Evolutionary conservation across 2,329 filamentous ascomycete species (phyloP).

Genomic region (Cytospora leucostoma): DNA sequence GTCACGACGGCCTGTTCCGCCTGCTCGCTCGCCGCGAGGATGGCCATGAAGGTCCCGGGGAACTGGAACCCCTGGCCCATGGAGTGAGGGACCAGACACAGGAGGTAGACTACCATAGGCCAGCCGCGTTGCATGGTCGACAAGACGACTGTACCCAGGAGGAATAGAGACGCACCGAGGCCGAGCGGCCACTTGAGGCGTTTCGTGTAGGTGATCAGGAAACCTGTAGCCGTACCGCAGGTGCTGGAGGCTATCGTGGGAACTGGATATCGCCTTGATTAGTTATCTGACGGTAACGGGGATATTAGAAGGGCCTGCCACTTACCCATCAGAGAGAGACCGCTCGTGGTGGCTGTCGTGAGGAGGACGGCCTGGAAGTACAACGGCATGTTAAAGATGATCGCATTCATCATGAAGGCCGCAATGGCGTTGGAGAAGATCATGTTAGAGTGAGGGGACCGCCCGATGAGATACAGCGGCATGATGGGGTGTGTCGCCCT

Average conservation of each 20-base stretch:
- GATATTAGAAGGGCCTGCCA: too few species aligned
- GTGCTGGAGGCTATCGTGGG: slow-evolving; percentile 59
- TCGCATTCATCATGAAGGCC: slow-evolving; percentile 54
- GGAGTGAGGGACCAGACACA: slow-evolving; percentile 57
- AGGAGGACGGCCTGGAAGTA: slow-evolving; percentile 77
- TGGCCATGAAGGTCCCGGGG: slow-evolving; percentile 63
- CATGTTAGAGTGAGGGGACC: slow-evolving; percentile 56
- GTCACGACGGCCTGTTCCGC: slow-evolving; percentile 68
- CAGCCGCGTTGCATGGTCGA: slow-evolving; percentile 52
- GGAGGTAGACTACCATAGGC: slow-evolving; percentile 54
- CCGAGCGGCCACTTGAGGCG: slow-evolving; percentile 61
- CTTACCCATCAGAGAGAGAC: slow-evolving; percentile 62
- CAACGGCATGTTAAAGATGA: slow-evolving; percentile 67
- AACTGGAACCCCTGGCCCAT: slow-evolving; percentile 66
- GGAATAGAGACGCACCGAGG: slow-evolving; percentile 49
- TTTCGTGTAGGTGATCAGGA: slow-evolving; percentile 61
- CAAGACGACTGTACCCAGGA: slow-evolving; percentile 55
- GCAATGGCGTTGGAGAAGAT: slow-evolving; percentile 58
- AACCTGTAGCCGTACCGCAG: slow-evolving; percentile 59
- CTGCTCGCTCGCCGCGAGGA: slow-evolving; percentile 61
- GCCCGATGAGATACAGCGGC: slow-evolving; percentile 55
- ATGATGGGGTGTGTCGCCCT: slow-evolving; percentile 58
- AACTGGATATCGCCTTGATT: slow-evolving; percentile 35
- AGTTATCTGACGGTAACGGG: background rate
- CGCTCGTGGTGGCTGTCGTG: slow-evolving; percentile 68